Evolutionary conservation across 345 rosid species (phyloP).

Genomic region (Schrenkiella parvula): DNA sequence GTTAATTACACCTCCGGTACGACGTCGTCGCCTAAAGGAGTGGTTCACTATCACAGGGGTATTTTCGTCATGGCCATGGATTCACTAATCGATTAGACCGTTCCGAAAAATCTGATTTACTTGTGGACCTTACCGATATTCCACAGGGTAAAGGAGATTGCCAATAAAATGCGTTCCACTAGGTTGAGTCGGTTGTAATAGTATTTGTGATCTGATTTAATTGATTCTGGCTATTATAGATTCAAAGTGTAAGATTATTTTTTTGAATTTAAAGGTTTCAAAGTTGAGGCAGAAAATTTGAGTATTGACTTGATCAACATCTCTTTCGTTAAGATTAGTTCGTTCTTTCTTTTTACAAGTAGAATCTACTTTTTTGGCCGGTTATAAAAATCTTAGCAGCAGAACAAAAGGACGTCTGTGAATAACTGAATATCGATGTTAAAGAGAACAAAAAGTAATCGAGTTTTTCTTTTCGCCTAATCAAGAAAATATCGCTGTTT

Average conservation of each 20-base stretch:
- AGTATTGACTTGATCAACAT: not conserved
- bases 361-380: too few relatives aligned
- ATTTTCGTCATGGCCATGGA: conserved; percentile 46
- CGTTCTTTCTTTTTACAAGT: too few relatives aligned
- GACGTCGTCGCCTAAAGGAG: conserved; percentile 84
- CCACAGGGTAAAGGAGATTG: conserved; percentile 54
- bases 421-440: too few relatives aligned
- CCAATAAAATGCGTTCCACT: conserved; percentile 30
- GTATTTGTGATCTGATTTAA: not conserved
- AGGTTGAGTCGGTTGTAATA: conserved; percentile 39
- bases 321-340: not conserved
- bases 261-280: too few relatives aligned
- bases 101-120: conserved; percentile 61
- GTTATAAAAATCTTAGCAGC: too few relatives aligned
- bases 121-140: conserved; percentile 89
- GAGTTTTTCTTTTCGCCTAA: too few relatives aligned
- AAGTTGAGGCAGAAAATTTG: not conserved
- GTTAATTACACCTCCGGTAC: conserved; percentile 88
- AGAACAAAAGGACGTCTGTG: too few relatives aligned
- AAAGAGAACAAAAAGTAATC: too few relatives aligned
- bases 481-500: too few relatives aligned
- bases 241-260: not conserved
- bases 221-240: not conserved
- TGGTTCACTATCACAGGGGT: conserved; percentile 75
- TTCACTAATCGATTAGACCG: conserved; percentile 51